Evolutionary conservation across 2,329 filamentous ascomycete genomes (phyloP), one percentile per base, ranked within the genome.

Genomic region (Botrytis cinerea): DNA sequence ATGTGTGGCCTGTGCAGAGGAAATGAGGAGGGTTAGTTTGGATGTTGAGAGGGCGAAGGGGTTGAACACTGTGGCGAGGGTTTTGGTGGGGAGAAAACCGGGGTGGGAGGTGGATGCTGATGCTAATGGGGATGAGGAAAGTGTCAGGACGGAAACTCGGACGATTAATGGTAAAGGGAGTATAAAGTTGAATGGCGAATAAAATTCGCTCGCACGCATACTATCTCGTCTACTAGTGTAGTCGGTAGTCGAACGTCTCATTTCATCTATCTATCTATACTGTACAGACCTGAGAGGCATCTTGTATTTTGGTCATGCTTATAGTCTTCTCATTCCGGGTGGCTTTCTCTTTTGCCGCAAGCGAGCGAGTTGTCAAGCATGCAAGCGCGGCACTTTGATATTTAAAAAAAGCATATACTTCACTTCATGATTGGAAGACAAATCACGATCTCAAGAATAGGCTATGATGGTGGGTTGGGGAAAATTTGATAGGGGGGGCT

Each of bases 11-110:
- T 73, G 79, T 25, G 67, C 67, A 14, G 59, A 75, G 6, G 71
- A 75, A 2, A 59, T 79, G 18, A 76, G 70, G 66, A 68, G 28
- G 2, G 67, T 80, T 12, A 75, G 75, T 25, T 54, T 76, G 38
- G 76, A 80, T 74, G 71, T 70, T 2, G 73, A 75, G 38, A 77
- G 66, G 32, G 74, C 75, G 5, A 73, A 74, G 10, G 80, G 80
- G 1, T 71, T 80, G 35, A 74, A 74, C 4, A 73, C 79, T 48
- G 74, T 74, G 38, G 68, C 79, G 40, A 77, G 68, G 51, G 73
- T 78, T 10, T 25, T 80, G 57, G 73, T 75, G 18, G 80, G 76
- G 20, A 80, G 77, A 71, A 81, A 80, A 69, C 79, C 80, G 20
- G 72, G 46, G 16, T 48, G 70, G 32, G 48, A 68, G 32, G 32